Base-by-base conservation (phyloP, 768 basidiomycete genomes). In the Amanita muscaria region DNA sequence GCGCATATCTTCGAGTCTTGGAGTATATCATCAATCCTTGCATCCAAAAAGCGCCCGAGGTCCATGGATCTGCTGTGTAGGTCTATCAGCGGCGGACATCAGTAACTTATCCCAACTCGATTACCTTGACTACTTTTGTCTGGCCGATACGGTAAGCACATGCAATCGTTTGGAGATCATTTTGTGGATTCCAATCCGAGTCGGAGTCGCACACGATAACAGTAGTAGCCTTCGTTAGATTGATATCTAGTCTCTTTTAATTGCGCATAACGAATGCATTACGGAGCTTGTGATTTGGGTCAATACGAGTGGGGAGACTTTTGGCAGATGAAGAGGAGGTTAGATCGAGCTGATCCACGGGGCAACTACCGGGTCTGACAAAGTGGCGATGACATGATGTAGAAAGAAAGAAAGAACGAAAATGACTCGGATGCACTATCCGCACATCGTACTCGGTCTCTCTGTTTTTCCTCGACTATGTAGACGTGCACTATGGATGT, bases 201-300 rank as follows among this genome's bases (percentile, higher is more conserved):
- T n/a, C n/a, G n/a, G n/a, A n/a, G n/a, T 89, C 87, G 51, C 80
- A 83, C 70, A 89, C 83, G 56, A 88, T 79, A 50, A 87, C 84
- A 3, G 78, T 80, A 36, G 84, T 76, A 4, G 88, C 88, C 47
- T 74, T 88, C 44, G 88, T 88, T 40, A 90, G 69, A 55, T 90
- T 90, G 63, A 90, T 87, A 39, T 86, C 86, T 66, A 68, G 48
- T 11, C 15, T 14, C 19, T 27, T 35, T 4, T 10, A 21, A n/a
- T n/a, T n/a, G n/a, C n/a, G n/a, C n/a, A n/a, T n/a, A n/a, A n/a
- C n/a, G n/a, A 11, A 11, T 27, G 3, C 33, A 16, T 42, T n/a
- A n/a, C n/a, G 18, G 25, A 21, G 22, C 10, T 6, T 7, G 2
- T 7, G 56, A 61, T 41, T 51, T n/a, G n/a, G n/a, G n/a, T n/a